Base-by-base conservation (phyloP, 2,329 filamentous ascomycete species). In the Bertia moriformis region DNA sequence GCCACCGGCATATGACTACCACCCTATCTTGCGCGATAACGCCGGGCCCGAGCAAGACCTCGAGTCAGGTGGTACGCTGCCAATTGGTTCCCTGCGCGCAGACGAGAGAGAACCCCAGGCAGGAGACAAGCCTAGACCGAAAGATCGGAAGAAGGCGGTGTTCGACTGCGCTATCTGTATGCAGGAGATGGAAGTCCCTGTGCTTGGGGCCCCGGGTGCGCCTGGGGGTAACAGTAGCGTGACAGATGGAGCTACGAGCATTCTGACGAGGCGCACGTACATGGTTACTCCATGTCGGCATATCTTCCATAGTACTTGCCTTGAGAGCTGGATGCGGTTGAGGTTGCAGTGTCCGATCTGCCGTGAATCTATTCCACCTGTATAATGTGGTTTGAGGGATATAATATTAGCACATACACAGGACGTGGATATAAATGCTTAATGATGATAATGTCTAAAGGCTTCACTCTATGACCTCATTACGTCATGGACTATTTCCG, bases 281-380 rank as follows among this genome's bases (percentile, higher is more conserved):
- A 85, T 84, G 79, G 75, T 84, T 19, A 84, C 79, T 37, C 79
- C 80, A 37, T 85, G 79, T 57, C 62, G 78, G 40, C 79, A 85
- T 57, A 77, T 83, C 37, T 85, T 85, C 51, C 79, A 85, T 51
- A 79, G 69, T 39, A 59, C 63, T 22, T 85, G 79, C 57, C 59
- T 84, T 51, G 78, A 84, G 53, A 79, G 78, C 22, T 84, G 79
- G 79, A 83, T 84, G 79, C 67, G 75, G 52, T 73, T 81, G 51
- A 58, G 79, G 39, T 57, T 85, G 43, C 76, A 82, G 54, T 85
- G 79, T 60, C 79, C 79, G 10, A 83, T 83, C 45, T 84, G 79
- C 59, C 66, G 79, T 45, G 78, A 83, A 57, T 67, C 67, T 19
- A 57, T 83, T 44, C 78, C 78, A 38, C 74, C 78, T 44, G 56